Base-by-base conservation (phyloP, 257 asterid species). In the Primulina tabacum region DNA sequence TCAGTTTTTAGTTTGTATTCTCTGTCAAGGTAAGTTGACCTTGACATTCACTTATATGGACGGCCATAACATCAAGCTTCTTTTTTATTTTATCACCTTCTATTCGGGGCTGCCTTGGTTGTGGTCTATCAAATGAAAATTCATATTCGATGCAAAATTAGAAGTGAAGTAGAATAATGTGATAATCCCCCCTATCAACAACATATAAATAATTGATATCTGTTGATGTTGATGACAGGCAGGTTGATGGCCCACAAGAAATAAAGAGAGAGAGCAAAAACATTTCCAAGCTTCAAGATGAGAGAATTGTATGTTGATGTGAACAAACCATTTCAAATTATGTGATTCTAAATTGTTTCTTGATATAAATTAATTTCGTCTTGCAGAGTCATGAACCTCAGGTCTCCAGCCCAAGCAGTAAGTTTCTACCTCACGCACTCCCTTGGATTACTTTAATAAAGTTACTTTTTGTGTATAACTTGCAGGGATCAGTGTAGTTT, bases 301-400 rank as follows among this genome's bases (percentile, higher is more conserved):
- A 69, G 72, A 70, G 66, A 75, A 69, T 53, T 32, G 96, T 90
- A 86, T 60, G 95, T 79, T 73, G 62, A 72, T 59, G 43, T 26
- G 53, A 55, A 47, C 64, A 67, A 18, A 58, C 69, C 43, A 40
- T 53, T 65, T n/a, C 53, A 26, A 55, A 57, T 60, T 57, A 30
- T 43, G 29, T 66, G 56, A 61, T 62, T 50, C 62, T 56, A 61
- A 68, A 28, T 34, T 43, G 65, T 76, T 70, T 55, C 53, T 55
- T 59, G 65, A 11, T 69, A 32, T 20, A 62, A 11, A 62, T 76
- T 35, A 26, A 6, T 75, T 60, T 56, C 69, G 33, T 66, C 78
- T 73, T 85, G 79, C 90, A 88, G 94, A 72, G 43, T 24, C 66
- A 55, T 69, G 87, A 78, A 73, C 73, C 70, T 81, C 86, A 58